Base-by-base conservation (phyloP, 169 alveolate genomes). In the Cyclospora cayetanensis region DNA sequence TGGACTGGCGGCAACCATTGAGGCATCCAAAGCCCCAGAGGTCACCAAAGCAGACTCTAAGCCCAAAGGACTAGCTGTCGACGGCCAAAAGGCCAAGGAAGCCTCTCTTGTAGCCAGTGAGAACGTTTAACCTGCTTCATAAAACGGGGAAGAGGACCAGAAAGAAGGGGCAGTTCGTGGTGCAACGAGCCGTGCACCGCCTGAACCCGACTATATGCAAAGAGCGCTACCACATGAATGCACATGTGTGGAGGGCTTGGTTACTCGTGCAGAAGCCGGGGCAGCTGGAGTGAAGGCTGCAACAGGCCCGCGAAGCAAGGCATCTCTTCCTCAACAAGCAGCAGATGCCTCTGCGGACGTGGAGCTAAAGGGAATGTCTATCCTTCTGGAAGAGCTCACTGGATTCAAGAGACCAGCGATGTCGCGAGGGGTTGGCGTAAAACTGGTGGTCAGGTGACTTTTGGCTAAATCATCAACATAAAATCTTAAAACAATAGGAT, bases 331-430 rank as follows among this genome's bases (percentile, higher is more conserved):
- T n/a, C 50, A 72, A 41, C 83, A 72, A 41, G 83, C 83, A 37
- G 83, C 50, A 35, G 60, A 72, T 39, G 83, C 83, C 34, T 72
- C 83, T 35, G 60, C 83, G 18, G 74, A 55, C 18, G 91, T 60
- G 35, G 63, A 66, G 29, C 80, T 83, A 46, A 80, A 27, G 55
- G 90, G 90, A 29, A 25, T 80, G 18, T 34, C 77, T 20, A 9
- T 83, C 27, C 63, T 83, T 11, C 39, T 83, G 43, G 60, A 42
- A 68, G 52, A 39, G 60, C 43, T 83, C 35, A 46, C 39, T 7
- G 63, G n/a, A 29, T 83, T 83, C 80, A 83, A 83, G 80, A 79
- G 91, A 0, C 91, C 91, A 0, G 25, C 91, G 0, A 4, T 42
- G 27, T 83, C 91, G 25, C 55, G 41, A 52, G 91, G 46, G 20